phyloP scores from a whole-genome alignment of 2,329 filamentous ascomycete genomes.

The Bipolaris oryzae region DNA sequence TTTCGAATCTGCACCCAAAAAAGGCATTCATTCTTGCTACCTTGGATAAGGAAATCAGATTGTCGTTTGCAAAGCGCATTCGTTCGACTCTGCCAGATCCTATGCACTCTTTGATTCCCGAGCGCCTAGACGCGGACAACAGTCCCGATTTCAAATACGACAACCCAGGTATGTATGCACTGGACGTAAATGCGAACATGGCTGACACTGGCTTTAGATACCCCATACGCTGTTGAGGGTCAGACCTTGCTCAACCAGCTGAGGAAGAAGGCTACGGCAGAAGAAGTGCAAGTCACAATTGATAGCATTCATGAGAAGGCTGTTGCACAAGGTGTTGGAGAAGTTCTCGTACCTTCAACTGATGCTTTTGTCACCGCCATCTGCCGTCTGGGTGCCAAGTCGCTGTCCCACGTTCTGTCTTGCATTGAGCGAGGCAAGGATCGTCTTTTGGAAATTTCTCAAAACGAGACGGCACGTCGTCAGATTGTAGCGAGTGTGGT shows the following conservation, averaged over 20 bases:
- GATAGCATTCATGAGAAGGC: conserved; percentile 82
- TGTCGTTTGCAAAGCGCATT: conserved; percentile 95
- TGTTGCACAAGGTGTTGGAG: conserved; percentile 67
- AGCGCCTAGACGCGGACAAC: conserved; percentile 92
- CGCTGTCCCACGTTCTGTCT: conserved; percentile 91
- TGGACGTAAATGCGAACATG: neutral
- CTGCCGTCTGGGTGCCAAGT: conserved; percentile 92
- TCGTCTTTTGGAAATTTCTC: conserved; percentile 78
- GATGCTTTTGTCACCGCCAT: conserved; percentile 94
- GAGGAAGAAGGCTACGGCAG: conserved; percentile 81
- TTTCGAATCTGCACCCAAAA: conserved; percentile 78
- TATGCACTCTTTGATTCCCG: conserved; percentile 80
- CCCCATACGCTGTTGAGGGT: conserved; percentile 84
- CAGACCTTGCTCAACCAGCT: conserved; percentile 79
- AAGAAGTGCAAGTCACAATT: conserved; percentile 83
- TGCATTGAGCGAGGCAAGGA: conserved; percentile 96
- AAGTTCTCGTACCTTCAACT: conserved; percentile 83
- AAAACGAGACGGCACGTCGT: conserved; percentile 72
- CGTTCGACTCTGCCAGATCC: conserved; percentile 87
- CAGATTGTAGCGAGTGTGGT: conserved; percentile 93
- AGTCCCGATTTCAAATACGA: conserved; percentile 92
- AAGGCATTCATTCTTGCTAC: conserved; percentile 93
- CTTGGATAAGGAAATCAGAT: conserved; percentile 92
- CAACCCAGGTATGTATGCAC: conserved; percentile 65
- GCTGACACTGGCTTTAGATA: conserved; percentile 57